These are phyloP conservation scores for Hypoxylon sp. DNA, from an alignment of 2,329 filamentous ascomycete species.

Conservation along the genomic window DNA sequence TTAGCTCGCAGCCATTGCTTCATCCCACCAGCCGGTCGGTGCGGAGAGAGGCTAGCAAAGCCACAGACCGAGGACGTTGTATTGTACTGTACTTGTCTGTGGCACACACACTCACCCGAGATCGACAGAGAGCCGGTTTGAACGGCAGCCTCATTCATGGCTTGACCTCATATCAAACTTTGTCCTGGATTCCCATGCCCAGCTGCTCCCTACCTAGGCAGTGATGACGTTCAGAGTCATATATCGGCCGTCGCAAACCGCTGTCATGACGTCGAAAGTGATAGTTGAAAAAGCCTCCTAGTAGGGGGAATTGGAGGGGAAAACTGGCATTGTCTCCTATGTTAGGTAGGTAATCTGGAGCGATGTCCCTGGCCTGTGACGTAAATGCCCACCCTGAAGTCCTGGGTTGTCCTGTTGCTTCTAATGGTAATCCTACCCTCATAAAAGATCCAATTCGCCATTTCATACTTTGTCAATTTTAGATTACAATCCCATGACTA, in stretches of 20 bases:
- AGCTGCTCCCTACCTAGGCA: conserved; percentile 36
- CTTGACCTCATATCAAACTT: conserved; percentile 36
- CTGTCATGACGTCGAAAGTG: conserved; percentile 49
- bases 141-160: conserved; percentile 46
- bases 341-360: background rate
- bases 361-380: conserved; percentile 41
- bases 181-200: conserved; percentile 41
- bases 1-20: conserved; percentile 5
- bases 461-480: background rate
- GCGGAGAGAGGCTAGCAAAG: conserved; percentile 30
- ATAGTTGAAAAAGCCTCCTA: conserved; percentile 36
- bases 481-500: conserved; percentile 35
- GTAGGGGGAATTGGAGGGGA: conserved; percentile 21
- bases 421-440: conserved; percentile 26
- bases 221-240: conserved; percentile 48
- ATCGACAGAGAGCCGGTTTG: conserved; percentile 33
- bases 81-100: conserved; percentile 19
- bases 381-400: conserved; percentile 40
- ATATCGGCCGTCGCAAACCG: conserved; percentile 14
- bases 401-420: conserved; percentile 7
- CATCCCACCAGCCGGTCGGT: conserved; percentile 4
- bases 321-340: conserved; percentile 1
- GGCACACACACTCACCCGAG: conserved; percentile 29
- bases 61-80: conserved; percentile 27
- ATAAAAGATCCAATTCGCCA: conserved; percentile 37